A percentile compares a stretch with the other conserved stretches of the same genome.
These are phyloP conservation scores for Leccinellum luteum DNA, from an alignment of 768 basidiomycete genomes.

Conservation along the genomic window DNA sequence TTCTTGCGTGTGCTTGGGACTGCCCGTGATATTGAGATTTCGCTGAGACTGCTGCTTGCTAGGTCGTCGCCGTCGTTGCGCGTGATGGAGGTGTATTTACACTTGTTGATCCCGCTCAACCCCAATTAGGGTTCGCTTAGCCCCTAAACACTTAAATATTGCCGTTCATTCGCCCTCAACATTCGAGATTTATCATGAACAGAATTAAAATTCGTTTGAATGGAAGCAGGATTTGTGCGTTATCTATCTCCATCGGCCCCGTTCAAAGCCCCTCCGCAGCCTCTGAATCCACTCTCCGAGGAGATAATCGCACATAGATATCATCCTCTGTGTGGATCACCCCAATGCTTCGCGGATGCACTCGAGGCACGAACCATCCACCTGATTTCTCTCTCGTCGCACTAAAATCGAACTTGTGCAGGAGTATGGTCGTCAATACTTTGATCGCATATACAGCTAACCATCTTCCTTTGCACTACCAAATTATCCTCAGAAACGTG, in stretches of 20 bases:
- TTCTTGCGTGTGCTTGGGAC: not conserved
- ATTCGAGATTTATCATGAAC: too few relatives aligned
- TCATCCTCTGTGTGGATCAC: slow-evolving; percentile 18
- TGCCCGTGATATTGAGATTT: not conserved
- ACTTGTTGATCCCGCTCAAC: slow-evolving; percentile 3
- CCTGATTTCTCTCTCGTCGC: not conserved
- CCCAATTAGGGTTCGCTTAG: not conserved
- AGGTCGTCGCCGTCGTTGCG: slow-evolving; percentile 12
- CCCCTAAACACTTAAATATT: not conserved
- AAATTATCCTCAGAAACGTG: not conserved
- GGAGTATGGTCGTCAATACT: slow-evolving; percentile 10
- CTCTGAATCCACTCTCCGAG: not conserved
- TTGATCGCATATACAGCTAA: slow-evolving; percentile 23
- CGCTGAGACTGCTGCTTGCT: not conserved
- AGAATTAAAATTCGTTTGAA: not conserved
- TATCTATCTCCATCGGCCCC: not conserved
- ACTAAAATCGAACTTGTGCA: slow-evolving; percentile 14
- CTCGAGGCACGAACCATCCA: slow-evolving; percentile 10
- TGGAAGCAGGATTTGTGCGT: not conserved
- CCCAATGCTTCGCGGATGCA: slow-evolving; percentile 12
- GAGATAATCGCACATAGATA: slow-evolving; percentile 5
- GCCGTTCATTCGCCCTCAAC: not conserved
- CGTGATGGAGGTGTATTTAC: slow-evolving; percentile 9
- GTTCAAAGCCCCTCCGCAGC: not conserved
- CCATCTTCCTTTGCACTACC: slow-evolving; percentile 24